Conservation (phyloP, 805 yeast species). For the Lipomyces japonicus region DNA sequence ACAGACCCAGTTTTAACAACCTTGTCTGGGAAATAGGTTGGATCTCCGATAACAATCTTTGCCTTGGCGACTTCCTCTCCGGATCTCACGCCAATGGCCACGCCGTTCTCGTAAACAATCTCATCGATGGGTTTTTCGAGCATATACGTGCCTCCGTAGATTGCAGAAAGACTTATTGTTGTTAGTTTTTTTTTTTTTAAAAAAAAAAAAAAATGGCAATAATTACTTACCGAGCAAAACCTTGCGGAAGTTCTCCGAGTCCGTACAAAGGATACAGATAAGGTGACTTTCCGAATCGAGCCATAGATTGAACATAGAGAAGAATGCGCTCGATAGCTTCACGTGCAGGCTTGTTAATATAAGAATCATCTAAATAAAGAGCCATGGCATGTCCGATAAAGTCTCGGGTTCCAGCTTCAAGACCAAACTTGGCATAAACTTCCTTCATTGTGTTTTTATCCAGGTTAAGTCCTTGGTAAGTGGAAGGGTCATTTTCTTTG, state of each 20-base stretch:
- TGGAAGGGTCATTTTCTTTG: conserved; percentile 68
- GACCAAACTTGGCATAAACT: conserved; percentile 80
- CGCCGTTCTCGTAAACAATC: conserved; percentile 67
- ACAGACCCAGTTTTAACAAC: conserved; percentile 72
- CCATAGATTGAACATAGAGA: conserved; percentile 83
- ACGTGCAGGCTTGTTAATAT: conserved; percentile 82
- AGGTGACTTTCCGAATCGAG: conserved; percentile 94
- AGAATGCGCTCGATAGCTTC: conserved; percentile 84
- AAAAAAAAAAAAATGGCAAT: background rate
- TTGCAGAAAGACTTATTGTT: conserved; percentile 63
- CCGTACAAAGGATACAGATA: conserved; percentile 95
- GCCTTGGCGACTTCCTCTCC: conserved; percentile 91
- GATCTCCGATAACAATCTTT: conserved; percentile 92
- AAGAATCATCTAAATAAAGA: conserved; percentile 87
- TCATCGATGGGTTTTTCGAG: conserved; percentile 94
- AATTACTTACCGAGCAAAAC: conserved; percentile 66
- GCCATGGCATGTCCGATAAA: conserved; percentile 99
- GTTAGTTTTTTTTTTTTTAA: background rate
- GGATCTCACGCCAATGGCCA: conserved; percentile 80
- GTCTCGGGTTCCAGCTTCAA: conserved; percentile 89
- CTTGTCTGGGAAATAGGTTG: conserved; percentile 89
- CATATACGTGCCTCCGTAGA: conserved; percentile 98
- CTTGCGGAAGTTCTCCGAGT: conserved; percentile 97
- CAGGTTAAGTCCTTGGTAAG: conserved; percentile 77
- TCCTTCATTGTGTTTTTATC: conserved; percentile 90